phyloP scores from a whole-genome alignment of 2,329 filamentous ascomycete genomes.

The Diaporthe citriasiana region DNA sequence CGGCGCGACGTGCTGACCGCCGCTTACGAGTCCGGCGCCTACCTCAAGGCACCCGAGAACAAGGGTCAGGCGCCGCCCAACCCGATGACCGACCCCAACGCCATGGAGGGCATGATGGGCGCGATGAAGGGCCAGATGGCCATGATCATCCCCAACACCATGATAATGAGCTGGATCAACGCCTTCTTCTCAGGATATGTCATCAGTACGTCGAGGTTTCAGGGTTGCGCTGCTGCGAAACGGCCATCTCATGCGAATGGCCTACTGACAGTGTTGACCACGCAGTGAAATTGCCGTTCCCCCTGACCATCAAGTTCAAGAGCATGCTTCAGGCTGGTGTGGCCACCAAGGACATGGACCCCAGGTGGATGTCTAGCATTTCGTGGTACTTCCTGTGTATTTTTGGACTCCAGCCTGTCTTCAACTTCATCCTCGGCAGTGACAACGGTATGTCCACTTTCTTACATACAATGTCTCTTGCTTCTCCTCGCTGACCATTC shows the following conservation, averaged over 20 bases:
- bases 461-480: not conserved
- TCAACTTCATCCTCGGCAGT: slow-evolving; percentile 95
- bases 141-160: slow-evolving; percentile 98
- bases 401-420: slow-evolving; percentile 96
- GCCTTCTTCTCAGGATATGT: slow-evolving; percentile 99
- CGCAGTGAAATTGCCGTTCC: slow-evolving; percentile 94
- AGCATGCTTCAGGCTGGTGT: slow-evolving; percentile 99
- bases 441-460: slow-evolving; percentile 83
- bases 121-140: slow-evolving; percentile 99
- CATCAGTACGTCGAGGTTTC: slow-evolving; percentile 76
- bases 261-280: slow-evolving; percentile 42
- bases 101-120: slow-evolving; percentile 99
- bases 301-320: slow-evolving; percentile 98
- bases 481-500: slow-evolving; percentile 41
- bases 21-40: slow-evolving; percentile 87
- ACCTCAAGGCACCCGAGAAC: slow-evolving; percentile 88
- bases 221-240: not conserved
- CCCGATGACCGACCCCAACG: slow-evolving; percentile 93
- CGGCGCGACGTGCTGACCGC: slow-evolving; percentile 86
- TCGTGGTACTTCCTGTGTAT: slow-evolving; percentile 99
- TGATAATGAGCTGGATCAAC: slow-evolving; percentile 99
- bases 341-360: slow-evolving; percentile 94
- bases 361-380: slow-evolving; percentile 97
- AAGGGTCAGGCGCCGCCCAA: slow-evolving; percentile 91
- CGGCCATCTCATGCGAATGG: not conserved